Evolutionary conservation across 768 basidiomycete genomes (phyloP).

Genomic region (Leucosporidium yakuticum): DNA sequence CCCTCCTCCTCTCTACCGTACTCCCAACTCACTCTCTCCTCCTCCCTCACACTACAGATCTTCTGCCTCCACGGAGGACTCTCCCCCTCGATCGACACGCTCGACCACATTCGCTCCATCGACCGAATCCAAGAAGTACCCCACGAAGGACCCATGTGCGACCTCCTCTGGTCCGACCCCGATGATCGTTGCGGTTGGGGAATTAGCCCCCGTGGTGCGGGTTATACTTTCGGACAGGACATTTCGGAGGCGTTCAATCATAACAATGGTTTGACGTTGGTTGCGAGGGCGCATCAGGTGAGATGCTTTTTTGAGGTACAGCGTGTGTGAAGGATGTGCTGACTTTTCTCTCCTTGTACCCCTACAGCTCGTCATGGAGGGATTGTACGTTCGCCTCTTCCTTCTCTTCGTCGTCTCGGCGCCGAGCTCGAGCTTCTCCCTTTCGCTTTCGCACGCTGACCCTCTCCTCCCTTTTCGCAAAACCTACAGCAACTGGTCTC

Average conservation of each 20-base stretch:
- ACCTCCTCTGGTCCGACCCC: slow-evolving; percentile 97
- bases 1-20: not conserved
- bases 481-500: slow-evolving; percentile 84
- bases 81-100: slow-evolving; percentile 97
- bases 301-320: not conserved
- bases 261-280: slow-evolving; percentile 93
- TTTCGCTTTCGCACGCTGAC: no score
- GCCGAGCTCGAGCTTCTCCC: no score
- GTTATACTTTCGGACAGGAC: slow-evolving; percentile 98
- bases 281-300: slow-evolving; percentile 49
- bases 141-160: slow-evolving; percentile 99
- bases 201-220: slow-evolving; percentile 95
- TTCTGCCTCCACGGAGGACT: slow-evolving; percentile 97
- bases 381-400: slow-evolving; percentile 50
- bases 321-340: not conserved
- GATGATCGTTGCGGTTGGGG: slow-evolving; percentile 99
- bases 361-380: slow-evolving; percentile 81
- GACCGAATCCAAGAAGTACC: slow-evolving; percentile 99
- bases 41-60: slow-evolving; percentile 55
- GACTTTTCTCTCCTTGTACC: slow-evolving; percentile 54
- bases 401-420: not conserved
- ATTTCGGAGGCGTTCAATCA: slow-evolving; percentile 99
- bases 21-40: not conserved
- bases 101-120: slow-evolving; percentile 97
- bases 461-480: slow-evolving; percentile 46